These are phyloP conservation scores for Xylaria telfairii DNA, from an alignment of 495 filamentous ascomycete genomes.

Conservation along the genomic window DNA sequence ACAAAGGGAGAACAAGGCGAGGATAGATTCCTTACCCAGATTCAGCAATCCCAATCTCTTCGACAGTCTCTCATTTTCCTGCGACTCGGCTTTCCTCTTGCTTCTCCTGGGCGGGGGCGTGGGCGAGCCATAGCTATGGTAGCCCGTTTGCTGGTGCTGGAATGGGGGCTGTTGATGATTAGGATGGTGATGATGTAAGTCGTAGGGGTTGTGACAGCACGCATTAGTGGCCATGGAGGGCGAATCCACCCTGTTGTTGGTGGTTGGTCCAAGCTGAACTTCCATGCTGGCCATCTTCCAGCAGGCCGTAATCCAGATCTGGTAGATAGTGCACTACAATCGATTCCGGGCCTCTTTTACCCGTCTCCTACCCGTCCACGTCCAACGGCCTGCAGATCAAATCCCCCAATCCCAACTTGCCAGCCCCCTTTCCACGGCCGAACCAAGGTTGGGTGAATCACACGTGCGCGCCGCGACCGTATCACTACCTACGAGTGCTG, in stretches of 20 bases:
- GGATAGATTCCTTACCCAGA: conserved; percentile 64
- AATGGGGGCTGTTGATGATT: background rate
- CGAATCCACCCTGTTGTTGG: conserved; percentile 8
- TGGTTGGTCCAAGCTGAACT: conserved; percentile 33
- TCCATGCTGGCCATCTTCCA: conserved; percentile 32
- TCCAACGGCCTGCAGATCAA: conserved; percentile 16
- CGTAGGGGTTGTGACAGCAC: conserved; percentile 12
- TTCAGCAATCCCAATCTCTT: conserved; percentile 85
- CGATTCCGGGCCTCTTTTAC: conserved; percentile 12
- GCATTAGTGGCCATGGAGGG: background rate
- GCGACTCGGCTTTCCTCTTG: conserved; percentile 60
- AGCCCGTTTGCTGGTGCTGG: background rate
- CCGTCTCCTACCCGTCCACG: no score
- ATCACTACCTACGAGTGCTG: background rate
- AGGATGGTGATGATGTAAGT: conserved; percentile 22
- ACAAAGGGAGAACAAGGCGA: no score
- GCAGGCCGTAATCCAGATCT: background rate
- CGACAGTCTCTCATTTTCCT: conserved; percentile 64
- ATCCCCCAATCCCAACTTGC: conserved; percentile 2
- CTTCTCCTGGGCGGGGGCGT: conserved; percentile 42
- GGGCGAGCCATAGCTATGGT: conserved; percentile 21
- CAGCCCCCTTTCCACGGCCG: conserved; percentile 11
- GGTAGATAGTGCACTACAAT: background rate
- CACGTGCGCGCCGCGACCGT: conserved; percentile 10
- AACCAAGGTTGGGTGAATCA: background rate